Percentiles rank a stretch among this genome's conserved stretches.
These are phyloP conservation scores for Russula griseocarnosa DNA, from an alignment of 768 basidiomycete genomes.

Conservation along the genomic window DNA sequence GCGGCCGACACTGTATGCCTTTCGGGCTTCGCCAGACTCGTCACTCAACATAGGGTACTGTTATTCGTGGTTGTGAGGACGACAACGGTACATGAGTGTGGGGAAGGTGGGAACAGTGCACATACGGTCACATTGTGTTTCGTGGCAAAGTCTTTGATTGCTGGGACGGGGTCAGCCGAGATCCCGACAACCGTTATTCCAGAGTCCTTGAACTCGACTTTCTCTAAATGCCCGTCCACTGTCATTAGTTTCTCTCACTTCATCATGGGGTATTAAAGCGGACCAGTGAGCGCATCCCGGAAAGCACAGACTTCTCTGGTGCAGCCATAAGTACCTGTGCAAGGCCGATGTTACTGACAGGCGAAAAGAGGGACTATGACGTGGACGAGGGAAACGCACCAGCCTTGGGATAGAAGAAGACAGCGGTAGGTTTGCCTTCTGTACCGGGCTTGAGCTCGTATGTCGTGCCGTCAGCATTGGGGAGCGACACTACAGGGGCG, in stretches of 20 bases:
- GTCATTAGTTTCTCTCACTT: not conserved
- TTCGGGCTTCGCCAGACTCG: conserved; percentile 53
- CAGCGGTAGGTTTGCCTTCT: conserved; percentile 54
- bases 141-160: conserved; percentile 72
- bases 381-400: conserved; percentile 41
- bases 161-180: conserved; percentile 64
- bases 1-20: conserved; percentile 62
- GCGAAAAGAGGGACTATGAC: not conserved
- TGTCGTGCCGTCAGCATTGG: conserved; percentile 56
- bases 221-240: conserved; percentile 41
- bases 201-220: conserved; percentile 58
- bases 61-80: not conserved
- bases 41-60: conserved; percentile 83
- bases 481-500: conserved; percentile 64
- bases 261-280: conserved; percentile 26
- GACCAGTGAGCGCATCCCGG: conserved; percentile 70
- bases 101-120: not conserved
- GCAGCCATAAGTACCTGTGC: conserved; percentile 65
- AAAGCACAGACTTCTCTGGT: conserved; percentile 81
- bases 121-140: conserved; percentile 61
- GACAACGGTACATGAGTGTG: not conserved
- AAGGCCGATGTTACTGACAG: not conserved
- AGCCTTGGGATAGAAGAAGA: conserved; percentile 79
- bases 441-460: conserved; percentile 59
- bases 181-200: conserved; percentile 70